A percentile compares a stretch with the other conserved stretches of the same genome.
These are phyloP conservation scores for Beauveria varroae DNA, from an alignment of 2,329 filamentous ascomycete genomes.

Conservation along the genomic window DNA sequence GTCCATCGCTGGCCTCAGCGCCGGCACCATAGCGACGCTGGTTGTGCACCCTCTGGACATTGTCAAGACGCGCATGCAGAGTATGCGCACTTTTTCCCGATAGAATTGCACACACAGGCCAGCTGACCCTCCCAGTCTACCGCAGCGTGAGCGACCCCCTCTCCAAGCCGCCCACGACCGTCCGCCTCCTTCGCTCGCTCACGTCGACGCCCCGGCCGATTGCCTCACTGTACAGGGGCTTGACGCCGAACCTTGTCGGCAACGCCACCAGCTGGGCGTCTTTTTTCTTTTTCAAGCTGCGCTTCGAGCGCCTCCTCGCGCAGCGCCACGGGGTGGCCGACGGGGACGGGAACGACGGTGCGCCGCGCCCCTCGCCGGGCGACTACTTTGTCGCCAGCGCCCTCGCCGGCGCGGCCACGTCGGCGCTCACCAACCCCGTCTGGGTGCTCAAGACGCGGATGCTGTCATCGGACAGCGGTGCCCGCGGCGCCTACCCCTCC, in stretches of 20 bases:
- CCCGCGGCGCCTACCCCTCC: slow-evolving; percentile 71
- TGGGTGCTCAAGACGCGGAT: slow-evolving; percentile 99
- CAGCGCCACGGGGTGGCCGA: slow-evolving; percentile 13
- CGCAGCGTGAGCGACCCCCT: slow-evolving; percentile 32
- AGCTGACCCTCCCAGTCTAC: slow-evolving; percentile 34
- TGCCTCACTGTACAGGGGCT: slow-evolving; percentile 75
- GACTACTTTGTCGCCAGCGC: slow-evolving; percentile 80
- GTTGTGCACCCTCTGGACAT: slow-evolving; percentile 89
- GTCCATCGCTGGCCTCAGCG: slow-evolving; percentile 81
- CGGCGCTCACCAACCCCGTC: slow-evolving; percentile 83
- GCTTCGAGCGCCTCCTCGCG: slow-evolving; percentile 41
- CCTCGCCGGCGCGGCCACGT: slow-evolving; percentile 63
- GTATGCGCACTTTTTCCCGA: slow-evolving; percentile 35
- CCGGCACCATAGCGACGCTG: slow-evolving; percentile 78
- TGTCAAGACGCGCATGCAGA: slow-evolving; percentile 92
- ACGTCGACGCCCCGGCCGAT: slow-evolving; percentile 46
- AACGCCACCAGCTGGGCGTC: slow-evolving; percentile 86
- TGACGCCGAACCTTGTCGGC: slow-evolving; percentile 83
- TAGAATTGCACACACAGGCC: not conserved
- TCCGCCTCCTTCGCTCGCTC: slow-evolving; percentile 45
- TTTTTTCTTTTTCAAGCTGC: slow-evolving; percentile 75
- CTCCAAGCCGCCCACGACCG: slow-evolving; percentile 36
- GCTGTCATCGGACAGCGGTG: slow-evolving; percentile 71
- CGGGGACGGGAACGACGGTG: not conserved
- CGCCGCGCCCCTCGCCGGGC: slow-evolving; percentile 33